Evolutionary conservation across 2,329 filamentous ascomycete genomes (phyloP), one percentile per base, ranked within the genome.

Genomic region (Akanthomyces lecanii): DNA sequence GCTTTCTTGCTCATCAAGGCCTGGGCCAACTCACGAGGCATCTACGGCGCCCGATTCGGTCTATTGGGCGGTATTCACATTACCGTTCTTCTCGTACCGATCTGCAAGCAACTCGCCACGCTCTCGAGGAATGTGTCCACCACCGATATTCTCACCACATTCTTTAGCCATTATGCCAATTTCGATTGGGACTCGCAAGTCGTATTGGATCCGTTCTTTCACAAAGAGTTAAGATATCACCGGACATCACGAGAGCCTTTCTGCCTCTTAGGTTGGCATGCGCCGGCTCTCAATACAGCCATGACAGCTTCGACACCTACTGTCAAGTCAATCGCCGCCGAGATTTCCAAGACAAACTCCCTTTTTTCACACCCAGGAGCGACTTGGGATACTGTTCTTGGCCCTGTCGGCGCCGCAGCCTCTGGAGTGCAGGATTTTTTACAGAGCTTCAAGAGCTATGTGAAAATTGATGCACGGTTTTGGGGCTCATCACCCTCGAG

Each of bases 21-120:
- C 1, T 90, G 87, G 87, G 85, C 87, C 1, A 79, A 79, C 61
- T 74, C 79, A 12, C 80, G 84, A 7, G 88, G 88, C 1, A 77
- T 90, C 18, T 90, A 89, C 70, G 81, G 85, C 0, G 81, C 85
- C 1, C 84, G 81, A 54, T 89, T 89, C 67, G 88, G 88, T 0
- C 87, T 85, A 64, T 76, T 90, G 0, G 82, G 85, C 6, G 87
- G 86, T 4, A 83, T 89, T 23, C 86, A 89, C 66, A 83, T 90
- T 59, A 81, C 84, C 0, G 73, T 89, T 25, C 77, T 90, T 69
- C 76, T 90, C 10, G 79, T 83, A 0, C 81, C 83, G 18, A 74
- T 90, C 0, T 82, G 81, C 72, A 89, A 90, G 71, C 70, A 82
- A 25, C 70, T 85, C 5, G 73, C 77, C 33, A 72, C 73, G 4